Base-by-base conservation (phyloP, 208 protist genomes). In the Tritrichomonas foetus region DNA sequence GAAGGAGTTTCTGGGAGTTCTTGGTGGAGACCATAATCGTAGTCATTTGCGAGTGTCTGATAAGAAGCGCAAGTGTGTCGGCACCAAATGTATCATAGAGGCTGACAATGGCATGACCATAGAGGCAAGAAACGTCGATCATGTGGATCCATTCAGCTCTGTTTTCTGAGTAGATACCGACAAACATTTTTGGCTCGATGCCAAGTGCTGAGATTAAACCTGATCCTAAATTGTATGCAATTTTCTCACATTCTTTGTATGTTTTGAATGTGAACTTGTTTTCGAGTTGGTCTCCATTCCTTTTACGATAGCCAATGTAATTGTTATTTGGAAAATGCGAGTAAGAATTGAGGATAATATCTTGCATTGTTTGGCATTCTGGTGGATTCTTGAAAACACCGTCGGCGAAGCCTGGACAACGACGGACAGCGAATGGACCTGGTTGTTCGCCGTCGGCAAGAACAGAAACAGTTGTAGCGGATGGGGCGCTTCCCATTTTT, bases 381-480 rank as follows among this genome's bases (percentile, higher is more conserved):
- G 74, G 74, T 30, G 74, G 74, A 16, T 50, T 50, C 74, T 50
- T 36, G 41, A n/a, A 82, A 3, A 25, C 27, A n/a, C 74, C 74
- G 3, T 47, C n/a, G 3, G 5, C 41, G 30, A 50, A 82, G 3
- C 74, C 74, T 11, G 74, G 74, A 5, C 41, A 82, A 1, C 74
- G 1, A 27, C 74, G 33, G 33, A 50, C 50, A 11, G 74, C n/a
- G 41, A 82, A 82, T 53, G 74, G 74, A 9, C n/a, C n/a, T 50
- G n/a, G n/a, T 53, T 25, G 41, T 44, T 82, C 74, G 16, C 74
- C 74, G 30, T 49, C 74, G 20, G 74, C 74, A 30, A 82, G 1
- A 50, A 82, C 74, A 20, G 74, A 82, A 82, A 82, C 74, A n/a
- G 74, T 82, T 53, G 74, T 82, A 25, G 74, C 74, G 50, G n/a